Evolutionary conservation across 2,329 filamentous ascomycete species (phyloP).

Genomic region (Botrytis aclada): DNA sequence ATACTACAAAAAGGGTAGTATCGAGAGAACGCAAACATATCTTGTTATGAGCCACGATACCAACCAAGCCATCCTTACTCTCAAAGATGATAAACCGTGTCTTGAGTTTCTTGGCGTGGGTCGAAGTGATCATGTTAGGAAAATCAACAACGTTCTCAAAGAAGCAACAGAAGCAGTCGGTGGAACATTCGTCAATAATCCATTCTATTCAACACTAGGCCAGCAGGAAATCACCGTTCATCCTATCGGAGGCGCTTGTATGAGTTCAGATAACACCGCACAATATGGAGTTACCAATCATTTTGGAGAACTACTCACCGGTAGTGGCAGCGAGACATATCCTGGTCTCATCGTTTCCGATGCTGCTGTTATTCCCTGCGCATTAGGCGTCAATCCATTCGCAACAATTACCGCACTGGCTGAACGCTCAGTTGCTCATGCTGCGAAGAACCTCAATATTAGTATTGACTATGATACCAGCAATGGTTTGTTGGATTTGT

Average conservation of each 20-base stretch:
- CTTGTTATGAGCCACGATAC: conserved; percentile 45
- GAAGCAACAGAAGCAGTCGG: conserved; percentile 56
- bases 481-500: conserved; percentile 51
- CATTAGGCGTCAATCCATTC: conserved; percentile 63
- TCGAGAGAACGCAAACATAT: conserved; percentile 61
- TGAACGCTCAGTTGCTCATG: conserved; percentile 57
- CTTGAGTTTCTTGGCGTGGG: conserved; percentile 60
- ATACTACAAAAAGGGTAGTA: conserved; percentile 52
- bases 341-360: conserved; percentile 60
- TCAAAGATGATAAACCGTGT: conserved; percentile 58
- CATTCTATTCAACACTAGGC: conserved; percentile 54
- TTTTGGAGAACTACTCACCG: conserved; percentile 56
- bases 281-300: conserved; percentile 59
- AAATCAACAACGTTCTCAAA: conserved; percentile 51
- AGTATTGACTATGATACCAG: conserved; percentile 46
- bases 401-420: conserved; percentile 68
- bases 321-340: conserved; percentile 50
- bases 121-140: conserved; percentile 51
- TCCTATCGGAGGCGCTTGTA: conserved; percentile 62
- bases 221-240: conserved; percentile 63
- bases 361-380: conserved; percentile 57
- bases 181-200: conserved; percentile 58
- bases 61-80: conserved; percentile 57
- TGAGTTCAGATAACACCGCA: conserved; percentile 58
- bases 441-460: conserved; percentile 44